Evolutionary conservation across 2,329 filamentous ascomycete genomes (phyloP).

Genomic region (Parafenestella ontariensis): DNA sequence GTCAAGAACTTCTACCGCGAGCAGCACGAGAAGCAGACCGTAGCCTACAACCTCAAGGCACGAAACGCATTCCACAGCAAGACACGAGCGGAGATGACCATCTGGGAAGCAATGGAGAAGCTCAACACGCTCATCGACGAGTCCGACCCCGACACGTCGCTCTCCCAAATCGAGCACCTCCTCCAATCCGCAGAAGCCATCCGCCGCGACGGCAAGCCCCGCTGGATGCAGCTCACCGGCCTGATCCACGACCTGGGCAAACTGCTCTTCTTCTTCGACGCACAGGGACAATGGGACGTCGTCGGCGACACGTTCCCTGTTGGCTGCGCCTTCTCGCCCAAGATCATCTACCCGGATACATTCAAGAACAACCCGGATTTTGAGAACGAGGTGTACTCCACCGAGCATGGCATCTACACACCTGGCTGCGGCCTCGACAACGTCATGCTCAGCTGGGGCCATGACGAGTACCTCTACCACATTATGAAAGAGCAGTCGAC

Average conservation of each 20-base stretch:
- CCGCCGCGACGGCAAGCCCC: constrained; percentile 80
- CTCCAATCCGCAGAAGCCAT: constrained; percentile 90
- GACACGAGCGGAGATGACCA: constrained; percentile 76
- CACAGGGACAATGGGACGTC: constrained; percentile 91
- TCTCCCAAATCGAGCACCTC: constrained; percentile 89
- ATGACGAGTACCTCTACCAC: constrained; percentile 88
- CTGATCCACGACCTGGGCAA: constrained; percentile 83
- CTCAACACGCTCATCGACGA: constrained; percentile 91
- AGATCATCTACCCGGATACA: constrained; percentile 81
- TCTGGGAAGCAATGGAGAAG: constrained; percentile 93
- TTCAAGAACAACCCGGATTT: constrained; percentile 80
- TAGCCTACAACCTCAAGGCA: constrained; percentile 83
- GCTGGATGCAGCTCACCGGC: constrained; percentile 82
- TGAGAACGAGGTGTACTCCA: constrained; percentile 73
- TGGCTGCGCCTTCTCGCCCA: constrained; percentile 75
- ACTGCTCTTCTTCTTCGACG: constrained; percentile 80
- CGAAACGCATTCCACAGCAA: constrained; percentile 74
- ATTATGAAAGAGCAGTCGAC: constrained; percentile 82
- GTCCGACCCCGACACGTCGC: constrained; percentile 85
- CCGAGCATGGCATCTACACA: constrained; percentile 79
- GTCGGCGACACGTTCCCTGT: constrained; percentile 87
- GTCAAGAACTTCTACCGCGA: constrained; percentile 87
- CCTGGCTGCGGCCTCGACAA: constrained; percentile 84
- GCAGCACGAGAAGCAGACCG: constrained; percentile 74
- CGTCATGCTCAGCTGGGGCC: constrained; percentile 89